These are phyloP conservation scores for Pythium aquatile DNA, from an alignment of 352 stramenopile genomes.

Conservation along the genomic window DNA sequence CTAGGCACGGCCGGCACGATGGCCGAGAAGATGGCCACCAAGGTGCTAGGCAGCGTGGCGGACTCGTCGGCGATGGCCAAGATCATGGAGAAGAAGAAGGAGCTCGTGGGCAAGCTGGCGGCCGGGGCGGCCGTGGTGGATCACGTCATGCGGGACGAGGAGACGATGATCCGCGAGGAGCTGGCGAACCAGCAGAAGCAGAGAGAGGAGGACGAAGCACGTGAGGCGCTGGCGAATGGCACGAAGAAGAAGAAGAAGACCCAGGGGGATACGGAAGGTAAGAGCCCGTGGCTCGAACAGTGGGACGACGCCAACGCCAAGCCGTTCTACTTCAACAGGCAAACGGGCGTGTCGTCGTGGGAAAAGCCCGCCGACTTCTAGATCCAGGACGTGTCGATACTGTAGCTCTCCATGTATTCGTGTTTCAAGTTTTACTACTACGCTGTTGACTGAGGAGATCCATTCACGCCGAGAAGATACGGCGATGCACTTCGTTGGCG, in stretches of 20 bases:
- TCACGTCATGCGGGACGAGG: conserved; percentile 66
- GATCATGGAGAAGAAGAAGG: conserved; percentile 72
- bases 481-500: conserved; percentile 1
- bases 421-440: conserved; percentile 1
- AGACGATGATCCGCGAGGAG: conserved; percentile 54
- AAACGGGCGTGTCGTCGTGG: conserved; percentile 79
- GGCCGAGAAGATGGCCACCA: conserved; percentile 59
- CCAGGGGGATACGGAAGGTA: neutral
- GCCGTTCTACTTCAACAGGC: conserved; percentile 88
- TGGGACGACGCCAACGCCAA: conserved; percentile 76
- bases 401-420: neutral
- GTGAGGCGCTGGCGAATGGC: neutral
- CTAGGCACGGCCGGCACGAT: conserved; percentile 26
- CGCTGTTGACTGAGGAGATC: neutral
- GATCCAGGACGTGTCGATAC: no score
- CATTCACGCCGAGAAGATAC: neutral
- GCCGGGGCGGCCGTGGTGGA: conserved; percentile 65
- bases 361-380: conserved; percentile 74
- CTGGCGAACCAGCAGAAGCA: conserved; percentile 49
- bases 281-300: conserved; percentile 62
- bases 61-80: conserved; percentile 56
- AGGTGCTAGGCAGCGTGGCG: conserved; percentile 59
- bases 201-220: conserved; percentile 28
- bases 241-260: conserved; percentile 33
- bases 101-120: conserved; percentile 62